These are phyloP conservation scores for Aphelidium insulamus DNA, from an alignment of 371 early-diverging fungal genomes.

Conservation along the genomic window DNA sequence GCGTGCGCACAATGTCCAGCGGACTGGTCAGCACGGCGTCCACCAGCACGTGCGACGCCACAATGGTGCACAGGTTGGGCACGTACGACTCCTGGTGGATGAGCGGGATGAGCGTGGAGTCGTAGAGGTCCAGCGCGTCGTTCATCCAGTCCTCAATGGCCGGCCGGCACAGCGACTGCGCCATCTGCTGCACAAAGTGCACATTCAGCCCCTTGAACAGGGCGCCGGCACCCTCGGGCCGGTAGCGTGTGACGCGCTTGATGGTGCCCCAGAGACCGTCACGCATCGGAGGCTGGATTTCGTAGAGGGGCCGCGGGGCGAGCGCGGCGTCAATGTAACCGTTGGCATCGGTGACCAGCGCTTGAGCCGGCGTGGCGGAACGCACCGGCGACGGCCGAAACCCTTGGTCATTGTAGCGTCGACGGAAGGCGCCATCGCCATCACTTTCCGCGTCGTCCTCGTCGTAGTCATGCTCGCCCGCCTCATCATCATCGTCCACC, in stretches of 20 bases:
- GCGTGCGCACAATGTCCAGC: conserved; percentile 43
- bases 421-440: too few relatives aligned
- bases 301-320: neutral
- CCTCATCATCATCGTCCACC: neutral
- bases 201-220: conserved; percentile 35
- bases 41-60: conserved; percentile 34
- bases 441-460: too few relatives aligned
- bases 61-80: conserved; percentile 37
- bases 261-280: neutral
- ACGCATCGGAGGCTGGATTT: neutral
- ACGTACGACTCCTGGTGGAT: conserved; percentile 32
- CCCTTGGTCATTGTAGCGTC: too few relatives aligned
- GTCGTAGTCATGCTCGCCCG: too few relatives aligned
- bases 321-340: neutral
- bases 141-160: conserved; percentile 42
- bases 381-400: too few relatives aligned
- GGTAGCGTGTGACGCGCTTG: neutral
- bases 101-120: conserved; percentile 38
- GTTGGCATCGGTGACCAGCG: neutral
- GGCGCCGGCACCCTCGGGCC: conserved; percentile 2
- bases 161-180: conserved; percentile 40
- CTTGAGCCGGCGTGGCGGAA: too few relatives aligned
- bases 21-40: conserved; percentile 45
- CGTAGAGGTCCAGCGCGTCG: conserved; percentile 49
- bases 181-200: conserved; percentile 45